Conservation (phyloP, 257 asterid species). For the Anisodus tanguticus region DNA sequence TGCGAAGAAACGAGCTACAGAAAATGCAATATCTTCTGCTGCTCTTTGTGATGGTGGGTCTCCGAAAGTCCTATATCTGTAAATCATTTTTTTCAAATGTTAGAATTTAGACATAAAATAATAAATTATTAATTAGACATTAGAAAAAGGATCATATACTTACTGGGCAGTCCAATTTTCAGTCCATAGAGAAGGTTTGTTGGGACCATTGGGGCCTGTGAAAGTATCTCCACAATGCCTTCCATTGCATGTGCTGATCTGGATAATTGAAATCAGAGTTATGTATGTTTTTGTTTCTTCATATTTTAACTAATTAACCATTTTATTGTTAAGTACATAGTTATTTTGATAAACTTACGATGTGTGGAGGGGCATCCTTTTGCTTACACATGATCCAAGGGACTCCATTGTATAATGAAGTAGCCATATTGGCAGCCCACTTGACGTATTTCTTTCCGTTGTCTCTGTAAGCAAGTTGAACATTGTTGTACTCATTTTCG, state of each 20-base stretch:
- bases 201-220: conserved; percentile 78
- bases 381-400: conserved; percentile 95
- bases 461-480: conserved; percentile 66
- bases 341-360: conserved; percentile 44
- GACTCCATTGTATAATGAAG: conserved; percentile 47
- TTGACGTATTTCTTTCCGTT: conserved; percentile 51
- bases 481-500: conserved; percentile 76
- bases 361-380: conserved; percentile 58
- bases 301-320: not conserved
- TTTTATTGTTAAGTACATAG: not conserved
- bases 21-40: conserved; percentile 69
- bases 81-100: not conserved
- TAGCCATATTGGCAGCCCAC: conserved; percentile 82
- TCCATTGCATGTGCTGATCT: conserved; percentile 96
- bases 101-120: conserved; percentile 63
- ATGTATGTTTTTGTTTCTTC: not conserved
- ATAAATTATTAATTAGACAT: conserved; percentile 56
- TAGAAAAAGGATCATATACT: conserved; percentile 59
- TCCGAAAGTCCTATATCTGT: conserved; percentile 69
- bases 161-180: conserved; percentile 54
- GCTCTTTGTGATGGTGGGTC: conserved; percentile 77
- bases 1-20: conserved; percentile 70
- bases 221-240: conserved; percentile 94
- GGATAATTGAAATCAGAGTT: not conserved
- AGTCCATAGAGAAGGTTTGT: conserved; percentile 95